Base-by-base conservation (phyloP, 192 early-diverging fungal genomes). In the Coemansia guatemalensis region DNA sequence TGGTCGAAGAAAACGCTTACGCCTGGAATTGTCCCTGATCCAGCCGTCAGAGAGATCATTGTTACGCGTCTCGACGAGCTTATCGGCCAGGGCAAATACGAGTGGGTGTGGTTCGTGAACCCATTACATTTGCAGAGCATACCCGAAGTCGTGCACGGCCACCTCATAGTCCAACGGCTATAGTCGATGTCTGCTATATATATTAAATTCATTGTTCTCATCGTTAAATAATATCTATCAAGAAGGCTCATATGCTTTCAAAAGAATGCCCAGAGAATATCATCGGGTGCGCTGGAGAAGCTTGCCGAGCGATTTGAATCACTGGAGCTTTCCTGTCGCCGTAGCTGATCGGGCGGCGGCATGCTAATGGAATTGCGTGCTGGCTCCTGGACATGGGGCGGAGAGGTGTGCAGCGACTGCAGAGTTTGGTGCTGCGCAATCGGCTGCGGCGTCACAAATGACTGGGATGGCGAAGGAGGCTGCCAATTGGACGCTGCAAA, bases 41-140 rank as follows among this genome's bases (percentile, higher is more conserved):
- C 29, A 0, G 57, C 39, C 1, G 52, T 82, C 1, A 27, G 48
- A 33, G 48, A 54, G 12, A 27, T 68, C 20, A 56, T 82, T 57
- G 67, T 33, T 1, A 24, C 47, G 29, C 48, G 48, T 39, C 61
- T 79, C 2, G 71, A 65, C 57, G 60, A 59, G 48, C 56, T 55
- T 23, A 23, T 70, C 22, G 76, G 71, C 23, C 39, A 41, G 14
- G 58, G 57, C 30, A 54, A 49, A 33, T 73, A 74, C 50, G 80
- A 82, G 56, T 68, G 71, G 67, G 53, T 73, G 52, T 82, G 74
- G 71, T 82, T 82, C 62, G 74, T 82, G 2, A 82, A 82, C 55
- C 80, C 80, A 14, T 65, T 71, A 0, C 68, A 76, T 24, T 61
- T 82, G 50, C 80, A 82, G 52, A 82, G 80, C 68, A 77, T 82